A percentile compares a stretch with the other conserved stretches of the same genome.
Evolutionary conservation across 768 basidiomycete genomes (phyloP).

Genomic region (Dioszegia aurantiaca): DNA sequence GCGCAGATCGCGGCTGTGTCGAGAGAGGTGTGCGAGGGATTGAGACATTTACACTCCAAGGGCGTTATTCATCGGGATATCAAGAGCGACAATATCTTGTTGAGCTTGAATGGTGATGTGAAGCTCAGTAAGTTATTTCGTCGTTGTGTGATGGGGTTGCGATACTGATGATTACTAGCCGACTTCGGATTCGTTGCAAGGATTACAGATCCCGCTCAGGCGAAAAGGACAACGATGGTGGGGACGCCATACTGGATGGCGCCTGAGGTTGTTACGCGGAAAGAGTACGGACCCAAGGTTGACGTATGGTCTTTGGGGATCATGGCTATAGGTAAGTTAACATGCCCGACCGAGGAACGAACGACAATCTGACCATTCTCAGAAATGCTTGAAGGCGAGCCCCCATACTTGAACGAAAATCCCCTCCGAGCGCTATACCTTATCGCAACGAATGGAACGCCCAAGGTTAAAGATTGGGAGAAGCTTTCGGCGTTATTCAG

Average conservation of each 20-base stretch:
- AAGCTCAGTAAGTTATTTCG: slow-evolving; percentile 76
- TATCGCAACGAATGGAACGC: slow-evolving; percentile 97
- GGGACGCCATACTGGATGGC: slow-evolving; percentile 99
- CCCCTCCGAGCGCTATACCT: slow-evolving; percentile 89
- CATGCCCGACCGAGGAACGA: too few species aligned
- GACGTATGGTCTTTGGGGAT: slow-evolving; percentile 97
- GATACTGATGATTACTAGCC: slow-evolving; percentile 36
- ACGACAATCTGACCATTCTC: slow-evolving; percentile 1
- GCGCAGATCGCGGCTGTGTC: slow-evolving; percentile 97
- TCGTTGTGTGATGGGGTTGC: neutral
- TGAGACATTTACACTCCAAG: slow-evolving; percentile 91
- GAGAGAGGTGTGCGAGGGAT: slow-evolving; percentile 84
- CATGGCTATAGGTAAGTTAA: slow-evolving; percentile 73
- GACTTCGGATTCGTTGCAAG: slow-evolving; percentile 54
- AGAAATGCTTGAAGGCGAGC: slow-evolving; percentile 97
- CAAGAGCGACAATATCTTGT: slow-evolving; percentile 94
- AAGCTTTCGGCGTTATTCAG: slow-evolving; percentile 71
- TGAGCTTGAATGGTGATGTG: slow-evolving; percentile 91
- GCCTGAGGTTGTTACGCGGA: slow-evolving; percentile 95
- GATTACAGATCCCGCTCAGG: slow-evolving; percentile 51
- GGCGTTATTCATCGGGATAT: slow-evolving; percentile 99
- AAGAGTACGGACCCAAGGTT: slow-evolving; percentile 94
- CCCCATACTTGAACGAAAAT: slow-evolving; percentile 92
- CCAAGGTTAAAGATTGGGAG: slow-evolving; percentile 89
- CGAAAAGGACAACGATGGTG: slow-evolving; percentile 95